phyloP scores from a whole-genome alignment of 2,329 filamentous ascomycete genomes.

The Beauveria medogensis region DNA sequence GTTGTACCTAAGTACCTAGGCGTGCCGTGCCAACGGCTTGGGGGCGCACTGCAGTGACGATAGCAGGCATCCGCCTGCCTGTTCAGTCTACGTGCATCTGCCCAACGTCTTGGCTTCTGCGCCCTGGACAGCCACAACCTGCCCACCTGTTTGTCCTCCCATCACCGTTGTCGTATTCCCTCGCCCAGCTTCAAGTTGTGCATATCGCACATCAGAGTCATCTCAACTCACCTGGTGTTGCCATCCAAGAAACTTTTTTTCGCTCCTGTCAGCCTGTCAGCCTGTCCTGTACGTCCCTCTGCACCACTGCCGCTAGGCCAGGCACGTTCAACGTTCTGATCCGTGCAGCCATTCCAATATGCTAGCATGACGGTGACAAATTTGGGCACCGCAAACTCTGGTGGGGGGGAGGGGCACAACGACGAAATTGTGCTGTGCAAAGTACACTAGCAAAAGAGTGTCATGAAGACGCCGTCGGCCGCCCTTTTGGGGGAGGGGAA shows the following conservation, averaged over 20 bases:
- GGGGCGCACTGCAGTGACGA: too few species aligned
- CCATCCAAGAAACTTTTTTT: neutral
- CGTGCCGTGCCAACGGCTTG: too few species aligned
- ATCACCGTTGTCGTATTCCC: neutral
- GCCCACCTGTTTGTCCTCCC: neutral
- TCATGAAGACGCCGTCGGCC: neutral
- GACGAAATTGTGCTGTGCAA: neutral
- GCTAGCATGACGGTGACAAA: slow-evolving; percentile 4
- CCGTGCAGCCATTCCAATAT: slow-evolving; percentile 5
- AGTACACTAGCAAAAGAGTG: slow-evolving; percentile 1
- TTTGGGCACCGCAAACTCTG: neutral
- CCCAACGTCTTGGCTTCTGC: neutral
- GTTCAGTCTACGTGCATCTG: neutral
- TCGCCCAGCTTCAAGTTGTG: neutral
- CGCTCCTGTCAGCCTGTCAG: neutral
- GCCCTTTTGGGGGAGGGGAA: neutral
- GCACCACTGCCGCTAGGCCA: neutral
- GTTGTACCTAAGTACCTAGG: too few species aligned
- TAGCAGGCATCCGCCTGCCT: neutral
- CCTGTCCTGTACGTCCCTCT: neutral
- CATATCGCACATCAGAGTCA: neutral
- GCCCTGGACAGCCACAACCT: neutral
- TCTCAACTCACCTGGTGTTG: neutral
- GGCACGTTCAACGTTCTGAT: slow-evolving; percentile 10
- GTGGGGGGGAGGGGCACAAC: neutral